phyloP scores from a whole-genome alignment of 371 early-diverging fungal species.

The Catenaria anguillulae region DNA sequence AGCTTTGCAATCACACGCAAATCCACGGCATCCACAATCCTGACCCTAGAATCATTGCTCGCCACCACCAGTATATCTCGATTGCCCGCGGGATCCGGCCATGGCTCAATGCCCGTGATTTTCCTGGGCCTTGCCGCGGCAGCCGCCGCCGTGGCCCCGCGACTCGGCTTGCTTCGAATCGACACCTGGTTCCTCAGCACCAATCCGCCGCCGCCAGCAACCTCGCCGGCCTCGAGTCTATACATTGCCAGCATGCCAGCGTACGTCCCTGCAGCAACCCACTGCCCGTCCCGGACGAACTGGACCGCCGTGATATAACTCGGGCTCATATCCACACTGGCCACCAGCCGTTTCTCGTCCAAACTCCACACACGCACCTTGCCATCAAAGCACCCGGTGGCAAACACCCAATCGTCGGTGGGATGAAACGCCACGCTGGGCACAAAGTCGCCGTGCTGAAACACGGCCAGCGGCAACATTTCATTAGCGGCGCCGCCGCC shows the following conservation, averaged over 20 bases:
- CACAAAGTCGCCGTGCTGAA: constrained; percentile 25
- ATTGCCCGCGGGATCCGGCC: constrained; percentile 11
- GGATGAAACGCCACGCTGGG: constrained; percentile 30
- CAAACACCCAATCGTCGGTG: constrained; percentile 24
- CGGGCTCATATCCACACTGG: constrained; percentile 23
- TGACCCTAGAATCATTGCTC: constrained; percentile 25
- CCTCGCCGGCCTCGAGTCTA: background rate
- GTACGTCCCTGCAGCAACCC: constrained; percentile 25
- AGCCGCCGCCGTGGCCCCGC: background rate
- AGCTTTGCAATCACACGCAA: constrained; percentile 24
- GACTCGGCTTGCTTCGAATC: background rate
- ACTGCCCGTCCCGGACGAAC: constrained; percentile 24
- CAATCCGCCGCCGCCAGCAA: no score
- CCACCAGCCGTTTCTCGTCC: constrained; percentile 20
- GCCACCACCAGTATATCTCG: constrained; percentile 25
- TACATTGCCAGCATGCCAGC: constrained; percentile 13
- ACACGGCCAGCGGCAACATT: constrained; percentile 19
- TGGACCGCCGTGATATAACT: constrained; percentile 23
- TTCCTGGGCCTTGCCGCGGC: constrained; percentile 9
- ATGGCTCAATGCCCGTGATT: constrained; percentile 21
- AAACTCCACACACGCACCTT: constrained; percentile 31
- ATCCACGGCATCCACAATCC: constrained; percentile 29
- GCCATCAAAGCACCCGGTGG: constrained; percentile 24
- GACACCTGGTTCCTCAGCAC: background rate
- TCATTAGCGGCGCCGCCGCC: no score